phyloP scores from a whole-genome alignment of 768 basidiomycete genomes.

The Kwoniella europaea region DNA sequence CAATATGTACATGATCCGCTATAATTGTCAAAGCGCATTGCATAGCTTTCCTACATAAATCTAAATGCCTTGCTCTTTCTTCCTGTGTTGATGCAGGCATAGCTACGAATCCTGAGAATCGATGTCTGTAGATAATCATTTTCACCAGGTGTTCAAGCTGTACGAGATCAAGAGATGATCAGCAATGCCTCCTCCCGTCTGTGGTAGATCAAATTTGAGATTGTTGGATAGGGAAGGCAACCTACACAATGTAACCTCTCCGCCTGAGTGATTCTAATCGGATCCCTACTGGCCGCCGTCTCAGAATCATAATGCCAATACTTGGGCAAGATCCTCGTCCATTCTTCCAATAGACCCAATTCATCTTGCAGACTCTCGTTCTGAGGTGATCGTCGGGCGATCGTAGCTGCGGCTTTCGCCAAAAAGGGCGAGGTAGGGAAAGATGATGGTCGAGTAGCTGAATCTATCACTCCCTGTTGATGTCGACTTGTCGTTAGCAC shows the following conservation, averaged over 20 bases:
- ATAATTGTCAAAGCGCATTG: conserved; percentile 80
- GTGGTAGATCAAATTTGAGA: too few species aligned
- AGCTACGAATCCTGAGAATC: conserved; percentile 62
- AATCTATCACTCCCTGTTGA: conserved; percentile 70
- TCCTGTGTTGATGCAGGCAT: conserved; percentile 62
- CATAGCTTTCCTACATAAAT: conserved; percentile 67
- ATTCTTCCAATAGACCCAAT: conserved; percentile 78
- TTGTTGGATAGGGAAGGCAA: neutral
- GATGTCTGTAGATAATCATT: conserved; percentile 85
- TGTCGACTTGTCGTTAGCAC: too few species aligned
- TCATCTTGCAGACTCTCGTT: conserved; percentile 65
- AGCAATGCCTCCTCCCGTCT: neutral
- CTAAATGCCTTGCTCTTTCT: conserved; percentile 65
- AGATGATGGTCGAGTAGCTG: conserved; percentile 67
- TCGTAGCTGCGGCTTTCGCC: conserved; percentile 69
- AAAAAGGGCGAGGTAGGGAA: conserved; percentile 79
- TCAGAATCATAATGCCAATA: conserved; percentile 82
- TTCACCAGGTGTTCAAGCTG: conserved; percentile 79
- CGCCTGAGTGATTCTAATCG: conserved; percentile 85
- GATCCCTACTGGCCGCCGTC: conserved; percentile 80
- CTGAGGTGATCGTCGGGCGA: conserved; percentile 63
- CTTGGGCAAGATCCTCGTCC: conserved; percentile 70
- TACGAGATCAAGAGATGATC: neutral
- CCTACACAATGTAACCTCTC: conserved; percentile 74
- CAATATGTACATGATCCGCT: conserved; percentile 79